phyloP scores from a whole-genome alignment of 345 rosid genomes.

The Corymbia maculata region DNA sequence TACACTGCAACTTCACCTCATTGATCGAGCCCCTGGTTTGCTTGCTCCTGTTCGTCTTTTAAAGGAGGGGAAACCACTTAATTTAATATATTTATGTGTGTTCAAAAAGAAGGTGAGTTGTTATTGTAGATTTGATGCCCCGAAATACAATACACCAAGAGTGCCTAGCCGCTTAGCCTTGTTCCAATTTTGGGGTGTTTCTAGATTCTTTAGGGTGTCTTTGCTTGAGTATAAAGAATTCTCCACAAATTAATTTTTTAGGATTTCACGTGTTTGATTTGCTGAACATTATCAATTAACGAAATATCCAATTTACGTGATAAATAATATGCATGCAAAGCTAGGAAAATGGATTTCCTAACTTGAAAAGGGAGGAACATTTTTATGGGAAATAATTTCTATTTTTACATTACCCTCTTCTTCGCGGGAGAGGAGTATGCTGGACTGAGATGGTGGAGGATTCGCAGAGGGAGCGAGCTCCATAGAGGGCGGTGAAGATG shows the following conservation, averaged over 20 bases:
- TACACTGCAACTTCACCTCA: background rate
- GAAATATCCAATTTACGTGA: background rate
- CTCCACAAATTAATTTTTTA: no score
- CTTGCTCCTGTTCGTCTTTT: background rate
- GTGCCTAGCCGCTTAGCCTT: background rate
- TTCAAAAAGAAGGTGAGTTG: background rate
- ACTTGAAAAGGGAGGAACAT: accelerated
- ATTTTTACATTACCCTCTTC: accelerated
- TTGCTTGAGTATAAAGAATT: background rate
- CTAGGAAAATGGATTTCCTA: background rate
- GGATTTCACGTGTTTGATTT: accelerated
- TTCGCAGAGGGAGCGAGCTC: background rate
- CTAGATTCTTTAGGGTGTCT: no score
- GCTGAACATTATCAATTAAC: no score
- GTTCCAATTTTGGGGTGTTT: no score
- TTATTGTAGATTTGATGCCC: background rate
- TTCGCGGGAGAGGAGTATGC: background rate
- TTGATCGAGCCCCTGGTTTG: background rate
- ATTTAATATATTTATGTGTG: no score
- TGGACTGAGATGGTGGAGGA: background rate
- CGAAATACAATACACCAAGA: background rate
- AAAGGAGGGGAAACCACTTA: background rate
- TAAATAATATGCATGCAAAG: background rate
- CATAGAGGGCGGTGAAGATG: background rate
- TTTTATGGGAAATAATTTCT: background rate